Percentiles rank a stretch among this genome's conserved stretches.
These are phyloP conservation scores for Whalleya microplaca DNA, from an alignment of 2,329 filamentous ascomycete species.

Conservation along the genomic window DNA sequence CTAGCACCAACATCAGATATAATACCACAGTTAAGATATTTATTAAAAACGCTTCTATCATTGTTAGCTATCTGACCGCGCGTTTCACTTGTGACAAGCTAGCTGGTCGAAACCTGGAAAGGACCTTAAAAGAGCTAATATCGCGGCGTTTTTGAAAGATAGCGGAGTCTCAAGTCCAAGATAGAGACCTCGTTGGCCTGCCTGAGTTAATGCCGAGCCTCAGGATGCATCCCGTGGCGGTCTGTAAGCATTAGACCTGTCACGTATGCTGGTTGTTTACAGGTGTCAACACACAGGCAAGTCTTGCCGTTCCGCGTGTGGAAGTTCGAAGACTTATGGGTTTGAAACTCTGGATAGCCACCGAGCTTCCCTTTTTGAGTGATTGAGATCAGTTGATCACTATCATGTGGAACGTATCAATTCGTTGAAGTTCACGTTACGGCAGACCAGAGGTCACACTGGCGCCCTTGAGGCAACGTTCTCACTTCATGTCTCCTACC, in stretches of 20 bases:
- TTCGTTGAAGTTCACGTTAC: slow-evolving; percentile 2
- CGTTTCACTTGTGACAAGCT: background rate
- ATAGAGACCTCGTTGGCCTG: background rate
- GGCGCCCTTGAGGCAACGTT: slow-evolving; percentile 9
- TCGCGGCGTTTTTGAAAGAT: background rate
- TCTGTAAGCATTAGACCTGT: background rate
- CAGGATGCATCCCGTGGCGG: background rate
- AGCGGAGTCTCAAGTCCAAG: background rate
- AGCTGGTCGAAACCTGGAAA: background rate
- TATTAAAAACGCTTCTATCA: background rate
- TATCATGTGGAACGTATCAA: slow-evolving; percentile 6
- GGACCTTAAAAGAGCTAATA: background rate
- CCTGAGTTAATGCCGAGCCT: background rate
- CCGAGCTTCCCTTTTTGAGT: slow-evolving; percentile 4
- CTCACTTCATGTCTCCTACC: slow-evolving; percentile 6
- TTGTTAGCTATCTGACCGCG: background rate
- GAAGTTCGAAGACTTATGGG: slow-evolving; percentile 5
- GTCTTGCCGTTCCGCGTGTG: background rate
- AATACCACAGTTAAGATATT: background rate
- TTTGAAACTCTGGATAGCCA: background rate
- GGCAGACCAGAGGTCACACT: slow-evolving; percentile 7
- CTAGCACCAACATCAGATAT: background rate
- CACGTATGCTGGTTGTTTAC: background rate
- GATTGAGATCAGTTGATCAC: slow-evolving; percentile 4
- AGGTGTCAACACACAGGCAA: background rate